Conservation (phyloP, 108 stramenopile species). For the Nitzschia palea region DNA sequence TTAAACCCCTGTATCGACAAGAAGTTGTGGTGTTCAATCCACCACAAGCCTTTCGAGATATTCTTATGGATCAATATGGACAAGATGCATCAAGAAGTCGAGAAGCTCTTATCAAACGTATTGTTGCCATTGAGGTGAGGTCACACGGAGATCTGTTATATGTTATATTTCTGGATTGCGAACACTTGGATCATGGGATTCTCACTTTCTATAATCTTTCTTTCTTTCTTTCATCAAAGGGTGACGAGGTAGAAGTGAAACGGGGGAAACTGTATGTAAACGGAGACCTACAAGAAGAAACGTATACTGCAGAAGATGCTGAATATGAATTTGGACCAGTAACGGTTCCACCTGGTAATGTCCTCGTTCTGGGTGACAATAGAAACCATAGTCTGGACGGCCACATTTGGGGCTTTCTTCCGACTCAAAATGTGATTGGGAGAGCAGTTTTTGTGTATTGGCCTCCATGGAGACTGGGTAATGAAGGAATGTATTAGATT, state of each 20-base stretch:
- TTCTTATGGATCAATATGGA: constrained; percentile 56
- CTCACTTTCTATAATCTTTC: background rate
- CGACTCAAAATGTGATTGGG: constrained; percentile 65
- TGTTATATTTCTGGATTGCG: no score
- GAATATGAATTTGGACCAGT: constrained; percentile 87
- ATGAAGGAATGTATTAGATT: constrained; percentile 67
- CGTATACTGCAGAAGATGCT: constrained; percentile 87
- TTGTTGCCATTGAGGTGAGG: constrained; percentile 90
- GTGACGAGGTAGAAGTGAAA: constrained; percentile 87
- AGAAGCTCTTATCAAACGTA: constrained; percentile 91
- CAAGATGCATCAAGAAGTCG: constrained; percentile 18
- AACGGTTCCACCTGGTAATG: constrained; percentile 76
- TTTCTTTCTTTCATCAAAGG: constrained; percentile 33
- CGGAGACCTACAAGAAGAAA: constrained; percentile 85
- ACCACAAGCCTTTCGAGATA: constrained; percentile 78
- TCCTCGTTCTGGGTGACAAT: constrained; percentile 90
- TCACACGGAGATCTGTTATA: background rate
- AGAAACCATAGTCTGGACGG: constrained; percentile 90
- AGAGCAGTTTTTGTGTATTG: constrained; percentile 89
- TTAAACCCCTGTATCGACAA: constrained; percentile 80
- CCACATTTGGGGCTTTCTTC: constrained; percentile 88
- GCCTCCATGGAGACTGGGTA: constrained; percentile 90
- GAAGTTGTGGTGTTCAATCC: constrained; percentile 98
- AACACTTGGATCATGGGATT: background rate
- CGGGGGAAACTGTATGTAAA: constrained; percentile 88